Evolutionary conservation across 768 basidiomycete genomes (phyloP).

Genomic region (Lentinula edodes): DNA sequence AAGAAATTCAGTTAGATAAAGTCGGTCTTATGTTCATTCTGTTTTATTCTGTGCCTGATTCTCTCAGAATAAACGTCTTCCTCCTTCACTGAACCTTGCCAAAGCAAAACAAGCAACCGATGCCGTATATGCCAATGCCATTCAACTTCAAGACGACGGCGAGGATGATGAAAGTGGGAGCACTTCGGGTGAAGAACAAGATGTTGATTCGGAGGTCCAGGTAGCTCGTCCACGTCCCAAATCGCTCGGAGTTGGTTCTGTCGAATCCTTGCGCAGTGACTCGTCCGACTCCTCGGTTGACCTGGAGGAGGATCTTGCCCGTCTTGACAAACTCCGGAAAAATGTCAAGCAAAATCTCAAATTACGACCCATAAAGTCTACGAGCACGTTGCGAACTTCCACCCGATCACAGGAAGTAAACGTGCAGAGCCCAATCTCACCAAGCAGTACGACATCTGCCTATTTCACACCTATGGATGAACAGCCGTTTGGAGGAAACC

Average conservation of each 20-base stretch:
- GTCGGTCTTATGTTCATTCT: background rate
- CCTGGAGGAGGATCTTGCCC: conserved; percentile 60
- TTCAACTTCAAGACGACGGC: background rate
- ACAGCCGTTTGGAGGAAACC: background rate
- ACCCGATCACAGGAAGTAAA: background rate
- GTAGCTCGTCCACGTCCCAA: background rate
- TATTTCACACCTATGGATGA: conserved; percentile 10
- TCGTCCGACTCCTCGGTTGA: conserved; percentile 25
- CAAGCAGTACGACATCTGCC: conserved; percentile 10
- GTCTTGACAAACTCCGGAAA: conserved; percentile 62
- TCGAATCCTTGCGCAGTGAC: background rate
- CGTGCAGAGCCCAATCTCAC: background rate
- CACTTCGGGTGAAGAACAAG: background rate
- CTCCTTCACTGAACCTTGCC: background rate
- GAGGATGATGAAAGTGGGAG: background rate
- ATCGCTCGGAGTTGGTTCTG: background rate
- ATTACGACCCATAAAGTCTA: conserved; percentile 69
- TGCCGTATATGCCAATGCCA: background rate
- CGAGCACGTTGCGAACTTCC: conserved; percentile 35
- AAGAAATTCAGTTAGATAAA: background rate
- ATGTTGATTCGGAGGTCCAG: background rate
- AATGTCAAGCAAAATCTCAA: conserved; percentile 74
- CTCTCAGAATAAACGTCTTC: background rate
- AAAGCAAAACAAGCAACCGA: conserved; percentile 4
- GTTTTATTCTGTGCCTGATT: background rate